Evolutionary conservation across 2,329 filamentous ascomycete species (phyloP), one percentile per base, ranked within the genome.

Genomic region (Dactylellina sp.): DNA sequence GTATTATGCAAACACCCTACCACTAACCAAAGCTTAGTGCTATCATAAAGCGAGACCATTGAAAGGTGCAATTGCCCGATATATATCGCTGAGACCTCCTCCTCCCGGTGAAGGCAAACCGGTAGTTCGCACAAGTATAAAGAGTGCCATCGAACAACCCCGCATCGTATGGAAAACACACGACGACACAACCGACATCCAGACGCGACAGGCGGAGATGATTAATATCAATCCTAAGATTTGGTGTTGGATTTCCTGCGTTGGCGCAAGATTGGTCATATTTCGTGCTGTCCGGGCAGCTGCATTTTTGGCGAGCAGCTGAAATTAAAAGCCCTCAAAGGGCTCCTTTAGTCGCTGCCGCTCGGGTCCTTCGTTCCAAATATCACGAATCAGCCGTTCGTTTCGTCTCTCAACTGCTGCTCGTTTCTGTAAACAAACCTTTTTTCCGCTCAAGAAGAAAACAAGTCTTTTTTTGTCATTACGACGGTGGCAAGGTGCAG

Each of bases 251-350:
- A 53, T 24, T 24, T 20, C 32, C 12, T 53, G 49, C 2, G 49
- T 53, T 20, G n/a, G 14, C 28, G 25, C 49, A 53, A 37, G 49
- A 53, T 25, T 18, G 20, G 37, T 14, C 37, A 28, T 39, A 57
- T 28, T 44, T 28, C 5, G 6, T 25, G 35, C 16, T 39, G 32
- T 39, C 49, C 12, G 22, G 20, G 44, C 53, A 66, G 44, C 40
- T 66, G 62, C 62, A 66, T 66, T 59, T 66, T 66, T 66, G 62
- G 62, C 53, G 18, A 20, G 28, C 22, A 49, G 28, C 50, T 50
- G 62, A 66, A 59, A 66, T 66, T 66, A 49, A 55, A 56, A 66
- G 39, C 25, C 32, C 44, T 52, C 18, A 47, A 37, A 47, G 5
- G 56, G 22, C 53, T 57, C 37, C 53, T 35, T 57, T 35, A 37